Conservation (phyloP, 2,329 filamentous ascomycete species). For the Aschersonia sp. region DNA sequence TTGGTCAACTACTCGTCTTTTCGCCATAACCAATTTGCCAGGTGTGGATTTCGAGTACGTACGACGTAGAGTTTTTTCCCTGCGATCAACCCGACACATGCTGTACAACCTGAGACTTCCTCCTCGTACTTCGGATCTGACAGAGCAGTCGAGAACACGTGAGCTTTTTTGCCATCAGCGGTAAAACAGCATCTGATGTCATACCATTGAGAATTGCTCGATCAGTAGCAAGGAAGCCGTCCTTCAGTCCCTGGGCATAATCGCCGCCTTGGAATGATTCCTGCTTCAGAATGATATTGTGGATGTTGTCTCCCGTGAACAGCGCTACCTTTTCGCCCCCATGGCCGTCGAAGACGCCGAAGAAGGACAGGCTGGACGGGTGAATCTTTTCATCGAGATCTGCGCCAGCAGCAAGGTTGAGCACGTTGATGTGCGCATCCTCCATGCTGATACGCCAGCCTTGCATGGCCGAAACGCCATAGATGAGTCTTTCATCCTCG, state of each 20-base stretch:
- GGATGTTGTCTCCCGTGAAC: slow-evolving; percentile 83
- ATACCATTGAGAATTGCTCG: slow-evolving; percentile 89
- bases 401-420: slow-evolving; percentile 58
- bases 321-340: slow-evolving; percentile 92
- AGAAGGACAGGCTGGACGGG: slow-evolving; percentile 74
- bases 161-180: neutral
- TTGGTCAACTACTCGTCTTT: neutral
- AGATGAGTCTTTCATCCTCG: slow-evolving; percentile 84
- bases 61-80: slow-evolving; percentile 91
- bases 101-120: slow-evolving; percentile 95
- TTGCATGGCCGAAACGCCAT: slow-evolving; percentile 96
- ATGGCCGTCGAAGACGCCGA: slow-evolving; percentile 95
- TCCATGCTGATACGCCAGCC: slow-evolving; percentile 99
- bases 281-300: slow-evolving; percentile 89
- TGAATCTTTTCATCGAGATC: slow-evolving; percentile 44
- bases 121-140: slow-evolving; percentile 93
- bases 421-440: slow-evolving; percentile 79
- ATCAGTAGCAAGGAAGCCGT: slow-evolving; percentile 92
- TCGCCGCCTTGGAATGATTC: slow-evolving; percentile 83
- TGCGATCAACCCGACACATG: slow-evolving; percentile 78
- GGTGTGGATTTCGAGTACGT: slow-evolving; percentile 27
- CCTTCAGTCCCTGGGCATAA: slow-evolving; percentile 90
- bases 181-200: neutral
- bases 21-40: neutral
- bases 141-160: neutral